Evolutionary conservation across 192 early-diverging fungal species (phyloP).

Genomic region (Rhizophagus clarus): DNA sequence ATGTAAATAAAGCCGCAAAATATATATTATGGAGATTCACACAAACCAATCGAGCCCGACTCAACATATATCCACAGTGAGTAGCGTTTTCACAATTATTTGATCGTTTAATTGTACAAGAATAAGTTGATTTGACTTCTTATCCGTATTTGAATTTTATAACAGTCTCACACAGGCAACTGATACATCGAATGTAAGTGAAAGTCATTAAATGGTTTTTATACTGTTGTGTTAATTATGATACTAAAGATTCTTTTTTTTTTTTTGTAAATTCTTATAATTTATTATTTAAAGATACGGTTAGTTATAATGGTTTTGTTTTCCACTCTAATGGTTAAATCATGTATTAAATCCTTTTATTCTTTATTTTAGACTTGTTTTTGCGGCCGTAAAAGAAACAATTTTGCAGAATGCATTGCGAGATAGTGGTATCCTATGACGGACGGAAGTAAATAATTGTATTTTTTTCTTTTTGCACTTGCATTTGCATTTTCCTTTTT

Average conservation of each 20-base stretch:
- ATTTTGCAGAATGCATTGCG: slow-evolving; percentile 84
- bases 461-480: slow-evolving; percentile 4
- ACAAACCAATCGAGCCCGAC: slow-evolving; percentile 79
- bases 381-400: slow-evolving; percentile 92
- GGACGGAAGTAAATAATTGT: background rate
- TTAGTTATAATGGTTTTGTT: background rate
- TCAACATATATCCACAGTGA: slow-evolving; percentile 84
- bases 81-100: slow-evolving; percentile 10
- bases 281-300: slow-evolving; percentile 23
- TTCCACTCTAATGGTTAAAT: background rate
- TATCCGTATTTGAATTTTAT: slow-evolving; percentile 8
- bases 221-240: background rate
- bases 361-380: slow-evolving; percentile 60
- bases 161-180: slow-evolving; percentile 85
- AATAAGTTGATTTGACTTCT: slow-evolving; percentile 6
- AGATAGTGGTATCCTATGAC: slow-evolving; percentile 73
- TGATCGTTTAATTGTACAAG: background rate
- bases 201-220: background rate
- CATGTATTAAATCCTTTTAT: background rate
- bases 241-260: background rate
- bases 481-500: slow-evolving; percentile 11
- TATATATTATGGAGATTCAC: slow-evolving; percentile 90
- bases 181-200: slow-evolving; percentile 79
- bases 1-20: slow-evolving; percentile 80
- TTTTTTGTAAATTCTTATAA: background rate